Evolutionary conservation across 306 rosid genomes (phyloP), one percentile per base, ranked within the genome.

Genomic region (Coriaria nepalensis): DNA sequence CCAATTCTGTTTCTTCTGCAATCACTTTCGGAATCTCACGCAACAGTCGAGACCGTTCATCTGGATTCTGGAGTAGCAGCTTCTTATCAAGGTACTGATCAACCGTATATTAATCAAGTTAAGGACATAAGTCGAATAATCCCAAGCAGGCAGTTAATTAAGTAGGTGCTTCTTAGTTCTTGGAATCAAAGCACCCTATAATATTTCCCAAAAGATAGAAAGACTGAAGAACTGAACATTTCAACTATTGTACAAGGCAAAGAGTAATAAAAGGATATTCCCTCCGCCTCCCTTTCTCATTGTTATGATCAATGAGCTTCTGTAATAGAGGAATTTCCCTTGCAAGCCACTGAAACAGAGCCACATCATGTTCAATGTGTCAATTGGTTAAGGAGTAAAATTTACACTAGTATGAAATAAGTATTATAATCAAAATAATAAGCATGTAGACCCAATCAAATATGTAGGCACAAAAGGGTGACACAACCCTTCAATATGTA

Each of bases 271-370:
- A 73, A 87, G 96, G 96, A 87, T 87, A 87, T 87, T 87, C 96
- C 75, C 64, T 72, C 29, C 93, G 93, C 93, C 87, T 73, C 7
- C 96, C 96, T 77, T 80, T 87, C 51, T 87, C 96, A 59, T 83
- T 87, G 29, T 85, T 81, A 56, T 80, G 79, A 50, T 83, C 93
- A 49, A 80, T 87, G 32, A 65, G 85, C 59, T 78, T 75, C 61
- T 76, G 67, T 42, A 87, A 61, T 20, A 61, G 35, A 35, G 55
- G 44, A 15, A 87, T 73, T 71, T 80, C 94, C 58, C 72, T 71
- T 14, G 61, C 68, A 40, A 87, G 74, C 88, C 86, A 83, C 96
- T 83, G 65, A 13, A 58, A 66, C 37, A 64, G 70, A 71, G 63
- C 56, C 49, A 64, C 66, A 61, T 59, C 37, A 68, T 68, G 50